phyloP scores from a whole-genome alignment of 2,329 filamentous ascomycete genomes.

The Scolecobasidium constrictum region DNA sequence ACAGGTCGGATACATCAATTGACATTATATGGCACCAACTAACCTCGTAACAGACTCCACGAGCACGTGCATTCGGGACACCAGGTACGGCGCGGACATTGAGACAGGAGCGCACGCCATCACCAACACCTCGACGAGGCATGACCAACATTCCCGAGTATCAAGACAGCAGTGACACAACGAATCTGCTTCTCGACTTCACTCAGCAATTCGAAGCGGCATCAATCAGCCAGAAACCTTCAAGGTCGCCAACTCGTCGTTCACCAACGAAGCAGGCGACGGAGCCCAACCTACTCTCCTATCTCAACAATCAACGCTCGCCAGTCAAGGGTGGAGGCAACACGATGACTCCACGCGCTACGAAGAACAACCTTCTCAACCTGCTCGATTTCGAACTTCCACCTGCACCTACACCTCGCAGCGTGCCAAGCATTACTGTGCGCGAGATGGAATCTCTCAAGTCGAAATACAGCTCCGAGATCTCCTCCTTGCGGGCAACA shows the following conservation, averaged over 20 bases:
- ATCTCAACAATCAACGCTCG: slow-evolving; percentile 29
- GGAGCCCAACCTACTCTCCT: slow-evolving; percentile 36
- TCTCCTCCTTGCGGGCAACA: slow-evolving; percentile 86
- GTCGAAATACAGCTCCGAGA: slow-evolving; percentile 81
- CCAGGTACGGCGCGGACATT: slow-evolving; percentile 37
- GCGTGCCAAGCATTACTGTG: slow-evolving; percentile 80
- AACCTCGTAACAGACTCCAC: slow-evolving; percentile 20
- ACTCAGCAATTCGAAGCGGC: slow-evolving; percentile 54
- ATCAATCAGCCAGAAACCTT: slow-evolving; percentile 14
- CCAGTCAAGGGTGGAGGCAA: slow-evolving; percentile 26
- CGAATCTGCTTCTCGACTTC: slow-evolving; percentile 77
- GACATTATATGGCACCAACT: not conserved
- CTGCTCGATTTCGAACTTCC: slow-evolving; percentile 87
- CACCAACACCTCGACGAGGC: slow-evolving; percentile 39
- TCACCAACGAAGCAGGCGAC: slow-evolving; percentile 36
- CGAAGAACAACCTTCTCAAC: slow-evolving; percentile 45
- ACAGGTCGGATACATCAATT: slow-evolving; percentile 14
- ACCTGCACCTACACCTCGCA: slow-evolving; percentile 85
- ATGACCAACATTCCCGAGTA: slow-evolving; percentile 30
- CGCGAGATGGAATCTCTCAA: slow-evolving; percentile 89
- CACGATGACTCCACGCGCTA: slow-evolving; percentile 37
- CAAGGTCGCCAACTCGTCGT: slow-evolving; percentile 1
- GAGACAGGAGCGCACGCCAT: slow-evolving; percentile 28
- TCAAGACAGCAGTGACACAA: slow-evolving; percentile 45
- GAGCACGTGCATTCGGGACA: slow-evolving; percentile 29